Percentiles rank a stretch among this genome's conserved stretches.
phyloP scores from a whole-genome alignment of 129 eudicot genomes.

The Flaveria trinervia region DNA sequence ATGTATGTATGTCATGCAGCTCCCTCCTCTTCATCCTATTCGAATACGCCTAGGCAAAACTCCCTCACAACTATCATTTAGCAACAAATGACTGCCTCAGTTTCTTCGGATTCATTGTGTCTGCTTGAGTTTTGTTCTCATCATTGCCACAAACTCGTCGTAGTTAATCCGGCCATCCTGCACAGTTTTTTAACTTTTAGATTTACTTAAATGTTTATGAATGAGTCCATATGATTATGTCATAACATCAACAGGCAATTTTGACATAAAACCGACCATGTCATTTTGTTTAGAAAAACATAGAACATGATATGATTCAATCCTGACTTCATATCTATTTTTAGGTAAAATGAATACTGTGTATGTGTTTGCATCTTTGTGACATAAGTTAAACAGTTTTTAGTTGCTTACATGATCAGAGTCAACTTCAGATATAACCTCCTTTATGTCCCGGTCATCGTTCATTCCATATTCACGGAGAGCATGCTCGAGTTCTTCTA shows the following conservation, averaged over 20 bases:
- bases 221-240: not conserved
- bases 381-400: not conserved
- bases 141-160: slow-evolving; percentile 95
- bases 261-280: not conserved
- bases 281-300: not conserved
- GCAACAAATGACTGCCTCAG: slow-evolving; percentile 53
- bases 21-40: slow-evolving; percentile 23
- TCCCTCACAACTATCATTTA: not conserved
- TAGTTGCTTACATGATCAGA: slow-evolving; percentile 63
- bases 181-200: slow-evolving; percentile 17
- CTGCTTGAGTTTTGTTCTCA: slow-evolving; percentile 79
- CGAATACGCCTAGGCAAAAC: slow-evolving; percentile 20
- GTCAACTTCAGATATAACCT: slow-evolving; percentile 74
- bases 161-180: slow-evolving; percentile 96
- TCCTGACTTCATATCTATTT: no score
- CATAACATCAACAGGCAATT: not conserved
- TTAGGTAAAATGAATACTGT: not conserved
- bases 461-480: slow-evolving; percentile 69
- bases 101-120: slow-evolving; percentile 54
- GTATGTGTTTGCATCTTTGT: not conserved
- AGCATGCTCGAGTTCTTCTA: slow-evolving; percentile 85
- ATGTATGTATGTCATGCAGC: not conserved
- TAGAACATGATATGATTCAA: no score
- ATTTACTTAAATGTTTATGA: not conserved
- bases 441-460: slow-evolving; percentile 68